phyloP scores from a whole-genome alignment of 164 flowering plant species.

The Magnolia sinica region DNA sequence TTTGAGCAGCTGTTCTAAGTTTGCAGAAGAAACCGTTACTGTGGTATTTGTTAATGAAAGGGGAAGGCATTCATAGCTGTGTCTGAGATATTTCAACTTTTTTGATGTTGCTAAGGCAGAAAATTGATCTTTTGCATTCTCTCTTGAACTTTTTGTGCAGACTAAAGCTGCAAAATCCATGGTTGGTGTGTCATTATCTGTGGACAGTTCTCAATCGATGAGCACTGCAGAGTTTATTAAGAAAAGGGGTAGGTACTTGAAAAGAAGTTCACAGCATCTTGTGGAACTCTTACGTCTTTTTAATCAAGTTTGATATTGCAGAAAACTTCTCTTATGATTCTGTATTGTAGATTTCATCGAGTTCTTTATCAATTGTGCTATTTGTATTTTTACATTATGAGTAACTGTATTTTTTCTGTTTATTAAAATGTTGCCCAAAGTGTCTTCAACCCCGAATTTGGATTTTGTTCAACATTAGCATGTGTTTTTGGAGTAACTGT shows the following conservation, averaged over 20 bases:
- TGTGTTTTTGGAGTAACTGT: too few species aligned
- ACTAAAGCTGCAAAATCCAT: slow-evolving; percentile 86
- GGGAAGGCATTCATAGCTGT: neutral
- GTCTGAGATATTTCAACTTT: too few species aligned
- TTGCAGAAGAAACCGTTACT: neutral
- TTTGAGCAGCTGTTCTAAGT: neutral
- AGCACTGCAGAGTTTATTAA: slow-evolving; percentile 65
- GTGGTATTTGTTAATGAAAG: neutral
- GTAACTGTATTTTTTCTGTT: neutral
- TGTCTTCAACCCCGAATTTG: neutral
- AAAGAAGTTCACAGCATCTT: neutral
- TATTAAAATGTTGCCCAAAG: neutral
- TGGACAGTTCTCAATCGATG: slow-evolving; percentile 73
- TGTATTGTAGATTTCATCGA: neutral
- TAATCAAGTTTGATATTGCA: neutral
- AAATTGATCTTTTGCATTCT: neutral
- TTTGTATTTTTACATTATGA: neutral
- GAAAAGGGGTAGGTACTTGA: slow-evolving; percentile 55
- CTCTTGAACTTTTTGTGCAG: slow-evolving; percentile 37
- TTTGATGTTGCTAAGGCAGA: neutral
- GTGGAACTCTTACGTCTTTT: neutral
- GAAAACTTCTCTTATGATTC: neutral
- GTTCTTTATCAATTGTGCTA: neutral
- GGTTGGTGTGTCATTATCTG: slow-evolving; percentile 70
- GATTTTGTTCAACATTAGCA: too few species aligned